phyloP scores from a whole-genome alignment of 2,329 filamentous ascomycete genomes.

The Sordariomycetes sp. region DNA sequence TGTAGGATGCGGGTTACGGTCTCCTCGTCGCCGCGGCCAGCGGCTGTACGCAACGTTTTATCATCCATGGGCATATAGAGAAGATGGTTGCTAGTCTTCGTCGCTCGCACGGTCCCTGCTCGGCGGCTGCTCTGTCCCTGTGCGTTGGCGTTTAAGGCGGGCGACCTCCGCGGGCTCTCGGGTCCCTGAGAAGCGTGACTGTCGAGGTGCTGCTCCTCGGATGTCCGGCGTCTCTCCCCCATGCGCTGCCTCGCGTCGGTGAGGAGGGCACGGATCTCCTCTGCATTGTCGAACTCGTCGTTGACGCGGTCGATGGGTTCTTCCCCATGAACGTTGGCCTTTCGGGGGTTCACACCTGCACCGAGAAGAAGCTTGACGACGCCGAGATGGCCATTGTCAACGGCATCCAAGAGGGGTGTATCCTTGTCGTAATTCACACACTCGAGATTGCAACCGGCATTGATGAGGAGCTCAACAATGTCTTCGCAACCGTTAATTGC shows the following conservation, averaged over 20 bases:
- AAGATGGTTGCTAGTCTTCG: constrained; percentile 50
- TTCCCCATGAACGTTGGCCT: constrained; percentile 83
- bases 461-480: constrained; percentile 77
- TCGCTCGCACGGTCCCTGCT: constrained; percentile 41
- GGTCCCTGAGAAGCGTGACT: constrained; percentile 37
- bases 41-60: constrained; percentile 46
- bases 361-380: constrained; percentile 76
- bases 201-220: constrained; percentile 43
- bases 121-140: constrained; percentile 29
- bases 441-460: constrained; percentile 73
- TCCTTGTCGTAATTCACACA: constrained; percentile 72
- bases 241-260: constrained; percentile 44
- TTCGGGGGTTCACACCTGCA: constrained; percentile 81
- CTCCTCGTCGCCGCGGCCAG: constrained; percentile 46
- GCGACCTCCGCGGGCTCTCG: constrained; percentile 45
- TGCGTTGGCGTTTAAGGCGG: constrained; percentile 19
- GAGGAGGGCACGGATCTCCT: constrained; percentile 61
- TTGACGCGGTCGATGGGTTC: constrained; percentile 79
- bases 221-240: constrained; percentile 38
- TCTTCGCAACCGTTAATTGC: constrained; percentile 75
- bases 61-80: constrained; percentile 51
- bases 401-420: constrained; percentile 87
- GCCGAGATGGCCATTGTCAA: constrained; percentile 85
- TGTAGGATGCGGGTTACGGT: constrained; percentile 48
- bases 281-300: constrained; percentile 61